A percentile compares a stretch with the other conserved stretches of the same genome.
Conservation (phyloP, 176 grass and related monocot genomes). For the Paspalum notatum region DNA sequence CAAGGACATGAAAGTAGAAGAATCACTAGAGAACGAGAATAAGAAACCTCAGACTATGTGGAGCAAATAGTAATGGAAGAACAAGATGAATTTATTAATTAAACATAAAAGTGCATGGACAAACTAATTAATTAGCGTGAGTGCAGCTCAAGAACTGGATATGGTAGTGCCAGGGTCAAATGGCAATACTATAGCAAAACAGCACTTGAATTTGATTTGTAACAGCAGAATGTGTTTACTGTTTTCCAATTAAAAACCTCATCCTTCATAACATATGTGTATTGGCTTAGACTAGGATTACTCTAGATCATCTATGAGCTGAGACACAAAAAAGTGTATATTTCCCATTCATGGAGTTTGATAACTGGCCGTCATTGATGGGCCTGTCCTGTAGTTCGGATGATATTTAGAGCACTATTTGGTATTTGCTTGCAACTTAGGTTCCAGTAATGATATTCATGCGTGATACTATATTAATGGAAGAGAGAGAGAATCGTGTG, state of each 20-base stretch:
- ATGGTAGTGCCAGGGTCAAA: not conserved
- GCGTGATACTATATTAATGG: not conserved
- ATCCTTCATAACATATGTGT: not conserved
- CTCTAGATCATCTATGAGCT: not conserved
- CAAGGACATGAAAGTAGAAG: not conserved
- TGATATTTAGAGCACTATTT: not conserved
- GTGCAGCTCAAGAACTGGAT: not conserved
- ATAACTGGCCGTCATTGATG: not conserved
- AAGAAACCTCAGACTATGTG: not conserved
- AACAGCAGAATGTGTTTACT: not conserved
- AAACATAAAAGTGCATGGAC: not conserved
- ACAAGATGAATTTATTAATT: not conserved
- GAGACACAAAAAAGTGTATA: not conserved
- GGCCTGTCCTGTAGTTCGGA: not conserved
- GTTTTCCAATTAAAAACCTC: constrained; percentile 3
- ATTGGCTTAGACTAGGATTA: not conserved
- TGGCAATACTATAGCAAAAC: constrained; percentile 12
- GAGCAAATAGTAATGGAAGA: constrained; percentile 24
- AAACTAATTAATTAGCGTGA: not conserved
- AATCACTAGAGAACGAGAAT: constrained; percentile 15
- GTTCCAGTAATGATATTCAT: not conserved
- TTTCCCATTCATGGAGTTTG: not conserved
- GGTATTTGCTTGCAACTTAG: not conserved
- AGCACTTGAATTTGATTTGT: not conserved
- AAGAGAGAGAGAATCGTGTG: not conserved